Evolutionary conservation across 805 yeast genomes (phyloP), one percentile per base, ranked within the genome.

Genomic region (Cephaloascus fragrans): DNA sequence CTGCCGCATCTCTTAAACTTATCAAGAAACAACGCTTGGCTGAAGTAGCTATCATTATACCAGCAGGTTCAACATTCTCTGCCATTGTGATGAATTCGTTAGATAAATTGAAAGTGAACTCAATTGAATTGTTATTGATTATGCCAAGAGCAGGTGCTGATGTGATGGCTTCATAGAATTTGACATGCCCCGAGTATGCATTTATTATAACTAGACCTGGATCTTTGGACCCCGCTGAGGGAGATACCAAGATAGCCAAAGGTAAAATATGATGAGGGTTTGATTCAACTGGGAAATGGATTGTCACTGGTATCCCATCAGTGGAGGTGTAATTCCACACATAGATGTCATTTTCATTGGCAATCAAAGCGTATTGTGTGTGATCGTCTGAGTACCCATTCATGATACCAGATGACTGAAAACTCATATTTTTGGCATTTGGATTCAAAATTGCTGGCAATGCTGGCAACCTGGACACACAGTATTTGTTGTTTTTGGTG

Each of bases 171-270:
- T 85, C 95, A 62, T 81, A 83, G 56, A 80, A 88, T 19, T 71
- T 69, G 36, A 83, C 57, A 16, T 56, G 51, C 0, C 96, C 95
- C 0, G 75, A 48, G 16, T 64, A 53, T 1, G 80, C 64, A 50
- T 80, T 75, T 17, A 85, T 66, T 4, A 81, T 71, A 4, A 83
- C 77, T 32, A 87, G 58, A 8, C 96, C 96, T 0, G 94, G 90
- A 46, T 69, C 73, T 23, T 54, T 45, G 14, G 64, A 55, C 2
- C 79, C 77, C 3, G 73, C 71, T 4, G 75, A 57, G 3, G 90
- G 80, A 9, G 68, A 52, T 1, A 84, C 75, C 29, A 84, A 55
- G 4, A 72, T 65, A 1, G 83, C 84, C 40, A 78, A 55, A 1
- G 82, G 80, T 6, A 62, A 48, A 28, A 61, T 46, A 19, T 35